These are phyloP conservation scores for Psilocybe subaeruginosa DNA, from an alignment of 768 basidiomycete genomes.

Conservation along the genomic window DNA sequence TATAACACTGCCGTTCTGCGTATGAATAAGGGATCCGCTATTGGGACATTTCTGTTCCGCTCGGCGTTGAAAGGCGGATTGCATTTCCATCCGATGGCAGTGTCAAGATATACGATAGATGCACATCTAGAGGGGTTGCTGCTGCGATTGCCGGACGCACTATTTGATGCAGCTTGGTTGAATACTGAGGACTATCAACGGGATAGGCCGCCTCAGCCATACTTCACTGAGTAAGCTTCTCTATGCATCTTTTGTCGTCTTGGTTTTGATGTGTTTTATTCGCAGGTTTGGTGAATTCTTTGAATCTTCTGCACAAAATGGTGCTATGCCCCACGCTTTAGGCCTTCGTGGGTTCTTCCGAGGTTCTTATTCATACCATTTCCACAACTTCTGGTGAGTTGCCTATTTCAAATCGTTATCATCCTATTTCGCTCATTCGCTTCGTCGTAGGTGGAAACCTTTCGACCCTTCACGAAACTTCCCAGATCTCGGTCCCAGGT, in stretches of 20 bases:
- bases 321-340: conserved; percentile 79
- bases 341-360: conserved; percentile 93
- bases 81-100: conserved; percentile 95
- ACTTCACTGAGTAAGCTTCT: conserved; percentile 72
- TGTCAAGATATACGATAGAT: conserved; percentile 83
- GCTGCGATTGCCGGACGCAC: conserved; percentile 83
- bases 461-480: conserved; percentile 88
- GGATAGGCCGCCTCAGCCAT: conserved; percentile 91
- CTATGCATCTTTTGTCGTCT: neutral
- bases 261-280: neutral
- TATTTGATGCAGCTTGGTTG: conserved; percentile 95
- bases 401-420: neutral
- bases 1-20: conserved; percentile 94
- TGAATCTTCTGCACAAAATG: conserved; percentile 66
- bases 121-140: conserved; percentile 78
- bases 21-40: conserved; percentile 85
- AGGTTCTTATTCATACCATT: conserved; percentile 93
- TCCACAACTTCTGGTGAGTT: conserved; percentile 86
- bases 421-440: neutral
- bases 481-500: conserved; percentile 85
- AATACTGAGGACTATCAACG: conserved; percentile 90
- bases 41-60: conserved; percentile 89
- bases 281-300: conserved; percentile 83
- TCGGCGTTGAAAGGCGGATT: conserved; percentile 90
- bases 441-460: conserved; percentile 79